These are phyloP conservation scores for Penicillium alfredii DNA, from an alignment of 495 filamentous ascomycete species.

Conservation along the genomic window DNA sequence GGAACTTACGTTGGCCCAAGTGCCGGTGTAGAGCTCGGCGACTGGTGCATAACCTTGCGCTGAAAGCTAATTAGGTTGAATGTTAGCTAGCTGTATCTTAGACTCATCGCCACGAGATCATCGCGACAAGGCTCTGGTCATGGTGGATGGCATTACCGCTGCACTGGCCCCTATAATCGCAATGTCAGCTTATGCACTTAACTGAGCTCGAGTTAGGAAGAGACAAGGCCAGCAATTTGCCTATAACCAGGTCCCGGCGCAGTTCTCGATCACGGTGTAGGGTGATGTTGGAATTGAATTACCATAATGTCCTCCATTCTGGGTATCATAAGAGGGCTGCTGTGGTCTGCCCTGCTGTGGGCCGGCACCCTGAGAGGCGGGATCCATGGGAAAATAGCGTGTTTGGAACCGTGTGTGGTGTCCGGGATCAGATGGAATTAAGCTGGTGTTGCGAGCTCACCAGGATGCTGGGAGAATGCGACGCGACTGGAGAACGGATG, in stretches of 20 bases:
- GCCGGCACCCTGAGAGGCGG: conserved; percentile 45
- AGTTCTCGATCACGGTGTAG: too few relatives aligned
- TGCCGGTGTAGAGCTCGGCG: conserved; percentile 82
- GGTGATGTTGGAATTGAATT: conserved; percentile 8
- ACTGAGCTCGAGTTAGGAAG: too few relatives aligned
- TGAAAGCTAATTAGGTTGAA: conserved; percentile 48
- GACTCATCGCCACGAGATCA: background rate
- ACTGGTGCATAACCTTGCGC: conserved; percentile 75
- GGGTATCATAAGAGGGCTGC: conserved; percentile 63
- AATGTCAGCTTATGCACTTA: conserved; percentile 14
- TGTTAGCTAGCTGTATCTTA: too few relatives aligned
- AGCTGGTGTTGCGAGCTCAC: conserved; percentile 3
- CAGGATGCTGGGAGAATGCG: conserved; percentile 1
- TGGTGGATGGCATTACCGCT: conserved; percentile 52
- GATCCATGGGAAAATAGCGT: conserved; percentile 46
- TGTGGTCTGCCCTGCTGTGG: conserved; percentile 54
- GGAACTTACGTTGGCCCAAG: conserved; percentile 82
- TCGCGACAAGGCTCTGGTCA: background rate
- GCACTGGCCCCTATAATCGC: conserved; percentile 65
- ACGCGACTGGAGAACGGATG: conserved; percentile 6
- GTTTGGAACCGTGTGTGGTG: conserved; percentile 6
- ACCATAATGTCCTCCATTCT: conserved; percentile 88
- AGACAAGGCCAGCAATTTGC: too few relatives aligned
- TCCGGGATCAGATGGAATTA: background rate
- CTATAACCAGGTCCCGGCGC: background rate